Conservation (phyloP, 768 basidiomycete genomes). For the Lactifluus hygrophoroides region DNA sequence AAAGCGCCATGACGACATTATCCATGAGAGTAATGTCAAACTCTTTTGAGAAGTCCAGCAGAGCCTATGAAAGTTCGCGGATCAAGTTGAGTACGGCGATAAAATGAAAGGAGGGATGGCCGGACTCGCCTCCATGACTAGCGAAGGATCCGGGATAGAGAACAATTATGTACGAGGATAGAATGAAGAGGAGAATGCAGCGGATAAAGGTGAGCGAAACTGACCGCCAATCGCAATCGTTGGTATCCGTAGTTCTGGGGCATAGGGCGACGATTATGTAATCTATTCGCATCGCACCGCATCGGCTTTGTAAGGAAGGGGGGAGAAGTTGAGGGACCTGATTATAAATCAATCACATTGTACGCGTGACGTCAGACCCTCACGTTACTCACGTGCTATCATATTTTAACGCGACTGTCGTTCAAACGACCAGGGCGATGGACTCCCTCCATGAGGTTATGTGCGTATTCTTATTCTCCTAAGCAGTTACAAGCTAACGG, state of each 20-base stretch:
- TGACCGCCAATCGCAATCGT: slow-evolving; percentile 12
- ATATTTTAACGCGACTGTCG: too few relatives aligned
- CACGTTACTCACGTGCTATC: slow-evolving; percentile 11
- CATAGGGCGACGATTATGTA: slow-evolving; percentile 18
- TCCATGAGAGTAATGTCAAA: slow-evolving; percentile 92
- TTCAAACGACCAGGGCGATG: not conserved
- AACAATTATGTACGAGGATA: not conserved
- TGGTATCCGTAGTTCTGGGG: slow-evolving; percentile 17
- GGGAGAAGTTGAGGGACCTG: too few relatives aligned
- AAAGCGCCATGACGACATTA: slow-evolving; percentile 88
- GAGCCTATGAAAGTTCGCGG: slow-evolving; percentile 39
- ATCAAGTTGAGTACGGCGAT: not conserved
- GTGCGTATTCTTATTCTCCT: not conserved
- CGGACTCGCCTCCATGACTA: slow-evolving; percentile 10
- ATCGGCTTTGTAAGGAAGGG: too few relatives aligned
- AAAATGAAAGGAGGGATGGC: not conserved
- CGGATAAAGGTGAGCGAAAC: slow-evolving; percentile 1
- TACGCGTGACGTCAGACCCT: slow-evolving; percentile 19
- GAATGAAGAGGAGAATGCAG: not conserved
- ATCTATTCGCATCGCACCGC: slow-evolving; percentile 7
- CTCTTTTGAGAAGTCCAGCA: slow-evolving; percentile 90
- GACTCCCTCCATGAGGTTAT: slow-evolving; percentile 10
- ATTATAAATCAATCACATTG: not conserved
- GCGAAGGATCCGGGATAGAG: not conserved
- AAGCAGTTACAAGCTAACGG: not conserved